Conservation (phyloP, 176 grass and related monocot species). For the Carex kokanica region DNA sequence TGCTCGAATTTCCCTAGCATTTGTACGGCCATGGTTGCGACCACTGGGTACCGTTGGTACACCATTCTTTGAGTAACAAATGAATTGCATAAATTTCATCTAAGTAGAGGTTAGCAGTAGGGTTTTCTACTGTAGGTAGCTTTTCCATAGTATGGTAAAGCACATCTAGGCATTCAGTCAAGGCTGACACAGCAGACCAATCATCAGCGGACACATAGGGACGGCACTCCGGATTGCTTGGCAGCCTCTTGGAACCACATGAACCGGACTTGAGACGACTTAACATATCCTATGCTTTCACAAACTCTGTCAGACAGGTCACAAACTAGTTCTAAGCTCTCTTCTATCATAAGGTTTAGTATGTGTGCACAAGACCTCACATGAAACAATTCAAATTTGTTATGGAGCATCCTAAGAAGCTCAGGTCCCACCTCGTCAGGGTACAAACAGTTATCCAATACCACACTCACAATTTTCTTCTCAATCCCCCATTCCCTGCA, state of each 20-base stretch:
- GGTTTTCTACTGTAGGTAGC: conserved; percentile 55
- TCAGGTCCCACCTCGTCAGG: conserved; percentile 58
- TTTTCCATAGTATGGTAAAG: conserved; percentile 84
- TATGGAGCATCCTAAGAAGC: conserved; percentile 56
- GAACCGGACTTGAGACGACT: conserved; percentile 58
- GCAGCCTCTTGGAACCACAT: conserved; percentile 62
- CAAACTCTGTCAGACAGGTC: conserved; percentile 59
- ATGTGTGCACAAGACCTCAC: conserved; percentile 65
- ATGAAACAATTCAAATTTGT: conserved; percentile 66
- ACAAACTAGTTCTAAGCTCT: conserved; percentile 57
- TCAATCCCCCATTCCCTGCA: conserved; percentile 78
- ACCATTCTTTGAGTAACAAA: conserved; percentile 83
- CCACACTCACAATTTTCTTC: conserved; percentile 55
- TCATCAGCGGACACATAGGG: conserved; percentile 61
- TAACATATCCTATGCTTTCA: conserved; percentile 63
- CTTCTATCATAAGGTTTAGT: conserved; percentile 74
- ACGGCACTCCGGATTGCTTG: conserved; percentile 50
- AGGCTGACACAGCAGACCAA: conserved; percentile 68
- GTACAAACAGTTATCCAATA: conserved; percentile 64
- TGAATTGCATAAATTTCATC: conserved; percentile 96
- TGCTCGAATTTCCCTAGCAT: conserved; percentile 91
- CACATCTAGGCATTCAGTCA: conserved; percentile 76
- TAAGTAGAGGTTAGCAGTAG: conserved; percentile 91
- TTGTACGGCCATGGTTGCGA: conserved; percentile 60
- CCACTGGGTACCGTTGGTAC: conserved; percentile 56